A percentile compares a stretch with the other conserved stretches of the same genome.
Conservation (phyloP, 2,329 filamentous ascomycete species). For the Aspergillus texensis region DNA sequence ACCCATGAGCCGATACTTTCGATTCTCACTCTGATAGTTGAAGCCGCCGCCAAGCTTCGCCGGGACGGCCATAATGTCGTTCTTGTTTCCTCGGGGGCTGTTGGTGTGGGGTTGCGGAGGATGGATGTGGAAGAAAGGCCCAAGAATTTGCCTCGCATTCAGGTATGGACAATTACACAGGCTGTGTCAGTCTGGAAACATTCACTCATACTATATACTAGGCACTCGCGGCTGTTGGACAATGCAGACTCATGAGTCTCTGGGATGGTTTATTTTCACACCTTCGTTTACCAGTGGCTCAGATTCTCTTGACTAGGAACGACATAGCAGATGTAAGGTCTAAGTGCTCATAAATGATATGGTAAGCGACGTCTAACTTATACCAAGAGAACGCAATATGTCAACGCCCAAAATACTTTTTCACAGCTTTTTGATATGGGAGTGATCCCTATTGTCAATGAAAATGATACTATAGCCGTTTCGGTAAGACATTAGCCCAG, state of each 20-base stretch:
- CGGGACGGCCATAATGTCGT: constrained; percentile 93
- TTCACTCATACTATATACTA: constrained; percentile 33
- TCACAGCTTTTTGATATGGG: constrained; percentile 88
- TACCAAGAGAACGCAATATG: constrained; percentile 78
- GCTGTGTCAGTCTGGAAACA: background rate
- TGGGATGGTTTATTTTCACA: constrained; percentile 94
- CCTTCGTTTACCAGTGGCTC: constrained; percentile 85
- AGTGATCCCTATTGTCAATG: constrained; percentile 97
- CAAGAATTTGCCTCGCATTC: constrained; percentile 85
- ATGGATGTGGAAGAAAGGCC: constrained; percentile 88
- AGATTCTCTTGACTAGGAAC: constrained; percentile 90
- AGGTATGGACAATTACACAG: constrained; percentile 53
- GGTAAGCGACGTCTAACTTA: constrained; percentile 16
- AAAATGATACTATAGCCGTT: constrained; percentile 95
- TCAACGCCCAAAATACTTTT: constrained; percentile 96
- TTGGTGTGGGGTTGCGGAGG: constrained; percentile 86
- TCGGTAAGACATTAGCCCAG: constrained; percentile 53
- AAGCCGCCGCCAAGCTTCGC: constrained; percentile 83
- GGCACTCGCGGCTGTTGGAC: constrained; percentile 92
- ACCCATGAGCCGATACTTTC: constrained; percentile 92
- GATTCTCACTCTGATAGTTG: constrained; percentile 87
- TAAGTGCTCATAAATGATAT: background rate
- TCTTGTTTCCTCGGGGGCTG: constrained; percentile 95
- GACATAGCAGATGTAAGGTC: constrained; percentile 87
- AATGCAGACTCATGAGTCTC: constrained; percentile 90